Evolutionary conservation across 2,329 filamentous ascomycete species (phyloP).

Genomic region (Fusarium dlaminii): DNA sequence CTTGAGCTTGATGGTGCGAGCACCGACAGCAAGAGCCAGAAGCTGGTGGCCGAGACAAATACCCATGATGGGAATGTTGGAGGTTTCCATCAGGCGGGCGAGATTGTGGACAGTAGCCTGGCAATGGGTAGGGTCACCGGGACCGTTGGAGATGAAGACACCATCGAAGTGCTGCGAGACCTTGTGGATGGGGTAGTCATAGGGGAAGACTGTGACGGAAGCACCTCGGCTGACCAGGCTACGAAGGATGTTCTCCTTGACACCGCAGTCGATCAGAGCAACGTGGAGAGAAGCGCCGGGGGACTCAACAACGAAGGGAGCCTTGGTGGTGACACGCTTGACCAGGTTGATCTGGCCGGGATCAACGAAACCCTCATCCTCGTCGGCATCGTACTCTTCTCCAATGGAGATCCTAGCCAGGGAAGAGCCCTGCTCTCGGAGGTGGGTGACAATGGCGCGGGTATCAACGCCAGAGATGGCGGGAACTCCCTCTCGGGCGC

Average conservation of each 20-base stretch:
- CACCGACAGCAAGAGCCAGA: constrained; percentile 87
- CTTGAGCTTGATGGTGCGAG: constrained; percentile 95
- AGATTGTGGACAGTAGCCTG: constrained; percentile 94
- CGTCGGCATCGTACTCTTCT: constrained; percentile 97
- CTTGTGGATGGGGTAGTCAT: constrained; percentile 98
- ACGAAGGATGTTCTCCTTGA: constrained; percentile 99
- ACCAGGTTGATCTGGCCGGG: constrained; percentile 97
- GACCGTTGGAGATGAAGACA: constrained; percentile 98
- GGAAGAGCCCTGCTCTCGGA: constrained; percentile 96
- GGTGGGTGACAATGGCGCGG: constrained; percentile 92
- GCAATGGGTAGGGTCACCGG: constrained; percentile 97
- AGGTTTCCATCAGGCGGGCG: constrained; percentile 87
- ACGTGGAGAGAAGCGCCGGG: constrained; percentile 86
- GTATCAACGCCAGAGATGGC: constrained; percentile 98
- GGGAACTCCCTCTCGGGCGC: constrained; percentile 92
- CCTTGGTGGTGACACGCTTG: constrained; percentile 96
- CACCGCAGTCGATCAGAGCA: constrained; percentile 95
- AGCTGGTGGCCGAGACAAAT: constrained; percentile 99
- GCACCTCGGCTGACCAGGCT: constrained; percentile 91
- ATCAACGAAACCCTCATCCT: constrained; percentile 96
- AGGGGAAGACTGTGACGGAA: constrained; percentile 93
- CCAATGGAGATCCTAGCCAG: constrained; percentile 93
- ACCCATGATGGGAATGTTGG: constrained; percentile 92
- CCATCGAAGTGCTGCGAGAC: constrained; percentile 97
- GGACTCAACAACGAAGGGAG: constrained; percentile 93